Base-by-base conservation (phyloP, 2,329 filamentous ascomycete species). In the Bimuria novae-zelandiae region DNA sequence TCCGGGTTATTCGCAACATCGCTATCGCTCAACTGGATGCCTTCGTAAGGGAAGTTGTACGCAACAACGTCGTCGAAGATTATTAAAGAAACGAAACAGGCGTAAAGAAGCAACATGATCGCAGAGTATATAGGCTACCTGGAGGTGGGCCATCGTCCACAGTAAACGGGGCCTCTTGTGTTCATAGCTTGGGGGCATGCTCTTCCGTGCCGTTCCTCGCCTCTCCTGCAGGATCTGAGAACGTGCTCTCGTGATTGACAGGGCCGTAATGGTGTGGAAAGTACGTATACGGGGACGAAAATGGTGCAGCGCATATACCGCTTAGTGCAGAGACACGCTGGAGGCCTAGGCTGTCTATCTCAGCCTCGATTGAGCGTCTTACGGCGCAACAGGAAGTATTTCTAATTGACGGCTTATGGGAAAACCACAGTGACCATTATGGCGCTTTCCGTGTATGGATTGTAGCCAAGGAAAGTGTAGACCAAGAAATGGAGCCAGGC, bases 41-140 rank as follows among this genome's bases (percentile, higher is more conserved):
- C 49, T 40, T 69, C 67, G 23, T 60, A 68, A 10, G 55, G 55
- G 25, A 69, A 69, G 27, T 70, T 70, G 53, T 60, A 51, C 6
- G 59, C 49, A 23, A 30, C 40, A 43, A 51, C 23, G 4, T 40
- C 17, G 8, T 52, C 17, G 23, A 55, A 6, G 10, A 17, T 30
- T 12, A 55, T 14, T 17, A 36, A n/a, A 19, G 33, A 40, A 2
- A 48, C 12, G 7, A 51, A 12, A 36, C 10, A 29, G 7, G 10
- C 21, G 16, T 19, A 7, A 7, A 21, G 11, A 29, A 27, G 50
- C 29, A 52, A n/a, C 54, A 62, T 62, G 3, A 5, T 54, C 25
- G 45, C 21, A 19, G 33, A 17, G 6, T 5, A 7, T 42, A 11
- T n/a, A 14, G 2, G 7, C 2, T 21, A 29, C 4, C 7, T 19